phyloP scores from a whole-genome alignment of 2,329 filamentous ascomycete genomes.

The Pseudogymnoascus sp. region DNA sequence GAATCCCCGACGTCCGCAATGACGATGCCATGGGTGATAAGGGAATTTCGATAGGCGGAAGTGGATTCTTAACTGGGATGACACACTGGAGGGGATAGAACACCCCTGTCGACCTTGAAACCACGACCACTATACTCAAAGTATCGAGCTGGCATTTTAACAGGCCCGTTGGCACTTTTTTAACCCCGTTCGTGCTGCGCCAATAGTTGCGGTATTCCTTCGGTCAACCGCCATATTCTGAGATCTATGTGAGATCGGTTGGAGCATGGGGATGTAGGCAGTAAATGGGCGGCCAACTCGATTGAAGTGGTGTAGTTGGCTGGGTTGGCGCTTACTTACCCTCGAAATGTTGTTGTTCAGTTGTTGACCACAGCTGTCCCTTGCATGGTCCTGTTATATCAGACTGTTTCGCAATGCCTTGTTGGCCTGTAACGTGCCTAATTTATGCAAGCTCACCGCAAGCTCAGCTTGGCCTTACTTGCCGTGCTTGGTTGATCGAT shows the following conservation, averaged over 20 bases:
- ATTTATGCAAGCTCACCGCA: neutral
- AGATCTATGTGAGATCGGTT: neutral
- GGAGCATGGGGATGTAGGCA: neutral
- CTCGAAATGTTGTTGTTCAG: neutral
- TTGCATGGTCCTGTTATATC: neutral
- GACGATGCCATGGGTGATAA: neutral
- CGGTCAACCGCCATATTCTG: neutral
- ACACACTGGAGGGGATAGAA: neutral
- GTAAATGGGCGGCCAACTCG: neutral
- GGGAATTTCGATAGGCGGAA: conserved; percentile 2
- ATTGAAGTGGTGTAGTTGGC: neutral
- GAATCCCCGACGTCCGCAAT: neutral
- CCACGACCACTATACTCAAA: neutral
- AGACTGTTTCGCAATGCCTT: conserved; percentile 3
- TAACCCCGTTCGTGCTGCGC: neutral
- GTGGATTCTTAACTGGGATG: conserved; percentile 1
- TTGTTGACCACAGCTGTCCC: neutral
- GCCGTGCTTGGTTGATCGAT: neutral
- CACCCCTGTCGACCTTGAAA: conserved; percentile 8
- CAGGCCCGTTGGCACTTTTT: neutral
- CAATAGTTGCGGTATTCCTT: neutral
- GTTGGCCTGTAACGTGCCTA: neutral
- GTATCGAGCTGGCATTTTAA: neutral
- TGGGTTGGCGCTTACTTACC: neutral
- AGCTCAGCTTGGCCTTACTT: neutral